These are phyloP conservation scores for Geum urbanum DNA, from an alignment of 306 rosid species.

Conservation along the genomic window DNA sequence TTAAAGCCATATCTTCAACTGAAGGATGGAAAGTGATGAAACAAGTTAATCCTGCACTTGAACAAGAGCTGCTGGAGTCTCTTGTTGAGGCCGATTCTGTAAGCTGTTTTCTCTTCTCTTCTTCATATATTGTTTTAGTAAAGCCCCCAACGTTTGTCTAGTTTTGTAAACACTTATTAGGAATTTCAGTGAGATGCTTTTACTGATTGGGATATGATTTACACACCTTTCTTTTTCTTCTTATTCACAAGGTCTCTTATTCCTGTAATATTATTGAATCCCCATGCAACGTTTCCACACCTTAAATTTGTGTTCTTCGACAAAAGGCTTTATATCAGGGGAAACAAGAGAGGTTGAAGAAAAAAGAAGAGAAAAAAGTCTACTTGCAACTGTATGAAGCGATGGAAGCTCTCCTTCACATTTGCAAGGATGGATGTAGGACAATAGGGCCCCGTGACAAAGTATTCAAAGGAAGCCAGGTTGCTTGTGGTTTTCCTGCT, in stretches of 20 bases:
- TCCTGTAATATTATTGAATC: background rate
- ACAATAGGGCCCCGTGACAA: conserved; percentile 51
- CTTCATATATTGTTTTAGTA: background rate
- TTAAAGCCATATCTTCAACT: conserved; percentile 36
- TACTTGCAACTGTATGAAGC: conserved; percentile 52
- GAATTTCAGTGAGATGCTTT: background rate
- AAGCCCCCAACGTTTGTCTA: background rate
- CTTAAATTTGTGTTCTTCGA: background rate
- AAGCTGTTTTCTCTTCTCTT: conserved; percentile 18
- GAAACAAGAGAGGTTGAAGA: conserved; percentile 35
- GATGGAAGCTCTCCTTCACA: conserved; percentile 51
- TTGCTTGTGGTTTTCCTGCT: conserved; percentile 40
- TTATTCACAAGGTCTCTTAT: background rate
- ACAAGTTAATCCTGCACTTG: conserved; percentile 40
- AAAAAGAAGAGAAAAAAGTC: conserved; percentile 42
- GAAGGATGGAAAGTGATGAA: conserved; percentile 49
- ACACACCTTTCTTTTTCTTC: background rate
- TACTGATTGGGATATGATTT: background rate
- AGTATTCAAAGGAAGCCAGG: conserved; percentile 36
- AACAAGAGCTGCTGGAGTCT: conserved; percentile 41
- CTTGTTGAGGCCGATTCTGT: conserved; percentile 44
- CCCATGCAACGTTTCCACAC: background rate
- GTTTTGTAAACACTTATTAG: background rate
- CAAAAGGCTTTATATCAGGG: conserved; percentile 27
- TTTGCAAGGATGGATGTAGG: conserved; percentile 54